Evolutionary conservation across 2,329 filamentous ascomycete genomes (phyloP), one percentile per base, ranked within the genome.

Genomic region (Beauveria sp.): DNA sequence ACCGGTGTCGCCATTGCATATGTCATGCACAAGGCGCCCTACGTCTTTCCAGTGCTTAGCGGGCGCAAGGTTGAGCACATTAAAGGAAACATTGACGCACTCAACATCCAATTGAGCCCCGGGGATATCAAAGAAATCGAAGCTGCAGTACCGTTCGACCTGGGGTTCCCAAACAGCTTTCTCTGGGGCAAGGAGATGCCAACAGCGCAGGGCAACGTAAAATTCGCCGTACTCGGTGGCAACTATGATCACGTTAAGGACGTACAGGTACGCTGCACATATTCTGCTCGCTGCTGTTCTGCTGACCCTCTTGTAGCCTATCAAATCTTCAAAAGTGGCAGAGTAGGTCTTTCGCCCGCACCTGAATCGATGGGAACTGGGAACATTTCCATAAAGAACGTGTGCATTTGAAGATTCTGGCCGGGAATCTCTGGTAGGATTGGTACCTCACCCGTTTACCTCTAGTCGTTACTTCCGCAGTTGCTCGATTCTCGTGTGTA

Each of bases 41-140:
- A 90, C 67, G 85, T 91, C 14, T 90, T 90, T 68, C 89, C 89
- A 1, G 84, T 92, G 46, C 77, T 91, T 5, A 88, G 89, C 12
- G 86, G 86, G 0, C 80, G 88, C 12, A 91, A 85, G 66, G 71
- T 89, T 10, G 83, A 87, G 55, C 88, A 92, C 69, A 75, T 92
- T 46, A 82, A 86, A 68, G 80, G 79, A 61, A 91, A 91, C 67
- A 87, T 91, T 65, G 82, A 87, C 67, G 86, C 87, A 0, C 76
- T 92, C 43, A 78, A 76, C 1, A 74, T 91, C 47, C 74, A 79
- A 59, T 75, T 92, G 41, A 80, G 75, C 0, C 70, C 77, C 0
- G 79, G 87, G 62, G 86, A 92, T 48, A 82, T 92, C 28, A 73
- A 82, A 43, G 80, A 85, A 66, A 85, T 92, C 62, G 88, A 92